Conservation (phyloP, 352 stramenopile genomes). For the Pythium scleroteichum region DNA sequence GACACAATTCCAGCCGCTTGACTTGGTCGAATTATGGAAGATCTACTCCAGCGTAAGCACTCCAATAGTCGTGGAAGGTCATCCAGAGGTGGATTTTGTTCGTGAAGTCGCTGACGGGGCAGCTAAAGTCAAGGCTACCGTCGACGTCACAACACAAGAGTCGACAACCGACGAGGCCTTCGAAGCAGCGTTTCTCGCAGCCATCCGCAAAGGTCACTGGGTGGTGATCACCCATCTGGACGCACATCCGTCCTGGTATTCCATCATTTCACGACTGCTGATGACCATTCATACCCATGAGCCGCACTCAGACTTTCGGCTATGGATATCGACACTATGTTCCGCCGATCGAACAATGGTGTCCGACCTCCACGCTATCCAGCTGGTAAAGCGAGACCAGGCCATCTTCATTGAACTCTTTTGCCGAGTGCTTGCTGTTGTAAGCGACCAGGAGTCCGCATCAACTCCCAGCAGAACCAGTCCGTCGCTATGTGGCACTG, state of each 20-base stretch:
- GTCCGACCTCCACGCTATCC: neutral
- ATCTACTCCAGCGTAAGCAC: conserved; percentile 36
- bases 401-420: neutral
- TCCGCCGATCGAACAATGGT: conserved; percentile 6
- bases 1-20: neutral
- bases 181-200: conserved; percentile 32
- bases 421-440: neutral
- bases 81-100: conserved; percentile 38
- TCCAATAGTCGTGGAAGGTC: conserved; percentile 36
- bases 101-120: conserved; percentile 36
- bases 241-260: conserved; percentile 17
- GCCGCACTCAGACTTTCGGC: conserved; percentile 57
- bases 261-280: conserved; percentile 35
- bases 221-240: conserved; percentile 50
- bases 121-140: conserved; percentile 31
- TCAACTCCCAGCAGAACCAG: neutral
- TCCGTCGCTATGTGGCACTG: neutral
- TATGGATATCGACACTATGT: conserved; percentile 46
- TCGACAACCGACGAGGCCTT: conserved; percentile 28
- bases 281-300: conserved; percentile 30
- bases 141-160: conserved; percentile 30
- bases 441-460: conserved; percentile 15
- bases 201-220: conserved; percentile 59
- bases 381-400: conserved; percentile 4
- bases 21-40: conserved; percentile 34